phyloP scores from a whole-genome alignment of 1,284 basidiomycete species.

The Rhodotorula sp. region DNA sequence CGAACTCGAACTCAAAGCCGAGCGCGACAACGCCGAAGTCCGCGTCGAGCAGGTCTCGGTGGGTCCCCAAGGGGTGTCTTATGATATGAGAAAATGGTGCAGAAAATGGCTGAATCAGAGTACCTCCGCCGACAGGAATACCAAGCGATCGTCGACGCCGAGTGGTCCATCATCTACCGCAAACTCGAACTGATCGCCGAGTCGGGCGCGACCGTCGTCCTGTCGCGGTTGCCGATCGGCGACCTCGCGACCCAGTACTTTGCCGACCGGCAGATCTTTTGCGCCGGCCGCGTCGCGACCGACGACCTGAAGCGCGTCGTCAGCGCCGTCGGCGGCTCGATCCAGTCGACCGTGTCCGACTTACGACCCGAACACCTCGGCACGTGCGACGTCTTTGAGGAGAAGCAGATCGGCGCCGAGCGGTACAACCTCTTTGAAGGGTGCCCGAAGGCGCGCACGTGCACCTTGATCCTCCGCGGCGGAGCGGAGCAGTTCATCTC shows the following conservation, averaged over 20 bases:
- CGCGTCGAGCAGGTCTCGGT: constrained; percentile 87
- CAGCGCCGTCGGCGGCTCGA: constrained; percentile 90
- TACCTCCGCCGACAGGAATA: constrained; percentile 62
- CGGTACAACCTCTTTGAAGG: constrained; percentile 91
- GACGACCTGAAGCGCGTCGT: constrained; percentile 92
- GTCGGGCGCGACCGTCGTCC: constrained; percentile 94
- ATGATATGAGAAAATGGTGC: not conserved
- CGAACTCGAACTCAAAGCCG: constrained; percentile 97
- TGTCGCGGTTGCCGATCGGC: constrained; percentile 97
- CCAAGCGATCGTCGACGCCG: constrained; percentile 98
- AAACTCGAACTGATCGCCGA: constrained; percentile 96
- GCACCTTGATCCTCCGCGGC: constrained; percentile 91
- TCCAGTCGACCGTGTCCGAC: constrained; percentile 95
- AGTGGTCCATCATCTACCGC: constrained; percentile 99
- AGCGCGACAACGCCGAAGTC: constrained; percentile 99
- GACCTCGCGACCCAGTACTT: constrained; percentile 99
- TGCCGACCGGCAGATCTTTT: constrained; percentile 98
- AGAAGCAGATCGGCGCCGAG: constrained; percentile 95
- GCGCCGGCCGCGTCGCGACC: constrained; percentile 89
- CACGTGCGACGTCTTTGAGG: constrained; percentile 86
- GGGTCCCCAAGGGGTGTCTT: constrained; percentile 15
- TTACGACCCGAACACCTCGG: constrained; percentile 88
- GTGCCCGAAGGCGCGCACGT: constrained; percentile 94
- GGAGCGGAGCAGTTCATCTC: constrained; percentile 99
- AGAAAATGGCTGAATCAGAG: not conserved